These are phyloP conservation scores for Westerdykella sp. DNA, from an alignment of 2,329 filamentous ascomycete genomes.

Conservation along the genomic window DNA sequence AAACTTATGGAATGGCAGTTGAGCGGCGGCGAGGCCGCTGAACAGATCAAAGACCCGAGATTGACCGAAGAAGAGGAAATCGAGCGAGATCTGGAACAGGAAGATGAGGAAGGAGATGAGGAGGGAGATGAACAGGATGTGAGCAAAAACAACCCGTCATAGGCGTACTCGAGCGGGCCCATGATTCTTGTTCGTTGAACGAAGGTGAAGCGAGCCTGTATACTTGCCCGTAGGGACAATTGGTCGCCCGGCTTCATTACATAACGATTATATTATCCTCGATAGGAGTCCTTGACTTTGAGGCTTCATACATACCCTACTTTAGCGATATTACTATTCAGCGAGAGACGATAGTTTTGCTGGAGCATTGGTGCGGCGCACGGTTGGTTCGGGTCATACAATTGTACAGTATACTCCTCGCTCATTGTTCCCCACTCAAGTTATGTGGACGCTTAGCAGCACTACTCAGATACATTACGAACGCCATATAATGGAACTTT, in stretches of 20 bases:
- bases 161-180: neutral
- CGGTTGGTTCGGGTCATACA: too few species aligned
- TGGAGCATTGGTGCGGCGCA: too few species aligned
- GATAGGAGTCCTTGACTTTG: too few species aligned
- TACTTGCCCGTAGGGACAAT: too few species aligned
- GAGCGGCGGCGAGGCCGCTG: conserved; percentile 63
- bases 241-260: too few species aligned
- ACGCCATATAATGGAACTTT: neutral
- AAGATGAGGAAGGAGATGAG: conserved; percentile 30
- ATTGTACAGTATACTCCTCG: conserved; percentile 3
- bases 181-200: too few species aligned
- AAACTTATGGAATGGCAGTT: conserved; percentile 99
- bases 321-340: too few species aligned
- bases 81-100: conserved; percentile 37
- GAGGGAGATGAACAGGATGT: conserved; percentile 19
- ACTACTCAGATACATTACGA: too few species aligned
- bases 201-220: too few species aligned
- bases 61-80: conserved; percentile 48
- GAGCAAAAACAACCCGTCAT: conserved; percentile 1
- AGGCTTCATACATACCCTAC: too few species aligned
- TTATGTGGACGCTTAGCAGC: neutral
- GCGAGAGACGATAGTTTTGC: too few species aligned
- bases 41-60: conserved; percentile 23
- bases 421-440: neutral
- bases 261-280: too few species aligned